Base-by-base conservation (phyloP, 257 asterid species). In the Apocynum venetum region DNA sequence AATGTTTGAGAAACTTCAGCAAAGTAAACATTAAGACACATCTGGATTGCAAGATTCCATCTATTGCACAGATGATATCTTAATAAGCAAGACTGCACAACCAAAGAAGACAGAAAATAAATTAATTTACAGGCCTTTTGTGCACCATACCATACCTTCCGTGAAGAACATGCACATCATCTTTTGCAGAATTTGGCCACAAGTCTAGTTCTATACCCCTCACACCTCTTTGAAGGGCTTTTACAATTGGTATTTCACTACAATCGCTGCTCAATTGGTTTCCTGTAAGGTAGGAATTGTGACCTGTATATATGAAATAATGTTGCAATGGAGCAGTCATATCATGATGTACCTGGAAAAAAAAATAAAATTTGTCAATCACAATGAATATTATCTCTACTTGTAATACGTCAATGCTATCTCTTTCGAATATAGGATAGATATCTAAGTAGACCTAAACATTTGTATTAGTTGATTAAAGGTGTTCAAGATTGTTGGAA, bases 241-340 rank as follows among this genome's bases (percentile, higher is more conserved):
- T 90, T 31, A 89, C 76, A 36, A 95, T 90, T 3, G 98, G 97
- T 69, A 83, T 89, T 83, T 95, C 98, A 76, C 98, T 95, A 72
- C 97, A 89, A 72, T 90, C 96, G 59, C 98, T 93, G 90, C 96
- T 92, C 75, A 95, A 78, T 74, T 93, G 98, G 84, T 95, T 95
- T 71, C 97, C 98, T 2, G 97, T 95, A 64, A 95, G 83, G 88
- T 95, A 95, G 81, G 99, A 93, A 81, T 95, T 95, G 81, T 95
- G 98, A 81, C 98, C 97, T 46, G 98, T 95, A 80, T 90, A 89
- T 85, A 93, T 93, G 92, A 89, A 93, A 82, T 95, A 93, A 83
- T 95, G 93, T 77, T 90, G 97, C 98, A 95, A 84, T 77, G 98
- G 98, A 86, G 97, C 96, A 20, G 89, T 87, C 98, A 95, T 95